Base-by-base conservation (phyloP, 208 protist genomes). In the Trypanosoma melophagium region DNA sequence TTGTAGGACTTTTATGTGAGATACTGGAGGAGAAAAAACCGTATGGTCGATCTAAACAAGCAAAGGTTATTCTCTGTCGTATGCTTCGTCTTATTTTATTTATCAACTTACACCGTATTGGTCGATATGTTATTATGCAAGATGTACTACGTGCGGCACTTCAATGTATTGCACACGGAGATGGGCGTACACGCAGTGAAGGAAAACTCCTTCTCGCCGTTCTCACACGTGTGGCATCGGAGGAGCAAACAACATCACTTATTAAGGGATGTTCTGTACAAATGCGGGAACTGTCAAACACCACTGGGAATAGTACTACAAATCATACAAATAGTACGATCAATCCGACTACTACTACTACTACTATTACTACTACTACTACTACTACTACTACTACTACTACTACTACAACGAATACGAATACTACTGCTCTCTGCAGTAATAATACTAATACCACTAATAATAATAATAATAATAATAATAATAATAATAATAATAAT, bases 101-200 rank as follows among this genome's bases (percentile, higher is more conserved):
- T 67, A 66, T 50, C 19, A 95, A 95, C 63, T 63, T 90, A 8
- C 90, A 93, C 72, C 86, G 85, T 56, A 86, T 95, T 67, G 90
- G 87, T 19, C 81, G 80, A 71, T 95, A 78, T 57, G 74, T 70
- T 13, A 54, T 81, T 41, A 92, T 93, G 77, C 51, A 76, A 65
- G 74, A 51, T 40, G 73, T 93, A 17, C 51, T 73, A 12, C 71
- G 74, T 16, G 85, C 87, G 0, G 77, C 83, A 13, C 41, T 92
- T 40, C 41, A 54, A 5, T 76, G 66, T 24, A 77, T 95, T 54
- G 77, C 69, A 16, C 76, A 90, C 67, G 65, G 71, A 8, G 83
- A 93, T 66, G 78, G 71, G 0, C 66, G 41, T 7, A 61, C 89
- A 53, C 86, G 86, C 12, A 59, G 51, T 12, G 69, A 86, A 44